Percentiles rank a stretch among this genome's conserved stretches.
Conservation (phyloP, 108 stramenopile species). For the Seminavis robusta region DNA sequence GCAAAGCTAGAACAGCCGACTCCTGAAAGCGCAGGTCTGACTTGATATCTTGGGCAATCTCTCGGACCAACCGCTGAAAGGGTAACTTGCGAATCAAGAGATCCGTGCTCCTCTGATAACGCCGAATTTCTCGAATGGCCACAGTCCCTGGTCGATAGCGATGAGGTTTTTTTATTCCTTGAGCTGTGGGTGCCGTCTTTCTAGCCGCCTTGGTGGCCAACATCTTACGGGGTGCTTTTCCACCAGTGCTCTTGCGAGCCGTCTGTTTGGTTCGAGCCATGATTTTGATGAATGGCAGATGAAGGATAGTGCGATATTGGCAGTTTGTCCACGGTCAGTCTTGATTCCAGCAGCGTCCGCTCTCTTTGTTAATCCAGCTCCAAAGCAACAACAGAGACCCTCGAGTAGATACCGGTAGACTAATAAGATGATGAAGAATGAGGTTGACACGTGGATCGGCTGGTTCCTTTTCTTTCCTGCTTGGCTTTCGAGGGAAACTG, state of each 20-base stretch:
- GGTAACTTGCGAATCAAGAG: slow-evolving; percentile 94
- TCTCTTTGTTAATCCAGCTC: too few species aligned
- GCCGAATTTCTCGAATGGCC: slow-evolving; percentile 86
- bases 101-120: slow-evolving; percentile 93
- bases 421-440: too few species aligned
- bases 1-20: slow-evolving; percentile 87
- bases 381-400: too few species aligned
- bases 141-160: slow-evolving; percentile 84
- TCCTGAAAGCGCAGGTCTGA: slow-evolving; percentile 85
- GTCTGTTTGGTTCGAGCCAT: slow-evolving; percentile 74
- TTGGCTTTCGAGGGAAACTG: too few species aligned
- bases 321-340: too few species aligned
- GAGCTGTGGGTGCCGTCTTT: slow-evolving; percentile 85
- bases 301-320: too few species aligned
- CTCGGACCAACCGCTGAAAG: slow-evolving; percentile 89
- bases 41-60: slow-evolving; percentile 81
- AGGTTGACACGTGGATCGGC: too few species aligned
- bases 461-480: too few species aligned
- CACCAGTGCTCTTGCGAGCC: slow-evolving; percentile 97
- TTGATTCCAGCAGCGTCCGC: too few species aligned
- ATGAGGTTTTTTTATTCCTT: slow-evolving; percentile 86
- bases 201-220: slow-evolving; percentile 49
- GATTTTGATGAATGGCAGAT: too few species aligned
- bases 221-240: slow-evolving; percentile 94
- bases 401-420: too few species aligned